A percentile compares a stretch with the other conserved stretches of the same genome.
Evolutionary conservation across 1,284 basidiomycete species (phyloP).

Genomic region (Rhodotorula sp.): DNA sequence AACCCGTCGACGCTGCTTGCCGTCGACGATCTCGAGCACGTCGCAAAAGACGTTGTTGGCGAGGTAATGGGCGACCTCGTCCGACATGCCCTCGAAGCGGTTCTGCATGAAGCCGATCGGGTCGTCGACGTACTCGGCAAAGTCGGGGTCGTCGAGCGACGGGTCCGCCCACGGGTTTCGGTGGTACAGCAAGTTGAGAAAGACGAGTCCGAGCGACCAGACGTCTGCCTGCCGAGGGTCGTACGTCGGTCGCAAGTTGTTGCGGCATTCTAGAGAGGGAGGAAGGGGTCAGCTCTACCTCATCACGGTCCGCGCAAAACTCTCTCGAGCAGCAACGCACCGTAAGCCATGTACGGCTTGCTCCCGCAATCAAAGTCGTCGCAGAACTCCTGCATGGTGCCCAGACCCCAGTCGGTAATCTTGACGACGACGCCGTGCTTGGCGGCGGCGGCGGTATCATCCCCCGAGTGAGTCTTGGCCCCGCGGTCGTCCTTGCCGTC

Average conservation of each 20-base stretch:
- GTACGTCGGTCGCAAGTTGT: conserved; percentile 91
- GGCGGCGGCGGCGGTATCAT: conserved; percentile 11
- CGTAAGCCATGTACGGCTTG: conserved; percentile 98
- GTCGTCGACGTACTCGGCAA: conserved; percentile 73
- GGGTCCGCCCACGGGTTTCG: conserved; percentile 98
- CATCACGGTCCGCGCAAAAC: no score
- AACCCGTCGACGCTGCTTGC: conserved; percentile 54
- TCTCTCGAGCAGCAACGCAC: conserved; percentile 53
- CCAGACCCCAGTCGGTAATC: conserved; percentile 94
- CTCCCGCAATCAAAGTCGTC: conserved; percentile 98
- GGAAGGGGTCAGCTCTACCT: no score
- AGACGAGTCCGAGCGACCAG: conserved; percentile 97
- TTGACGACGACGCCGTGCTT: conserved; percentile 64
- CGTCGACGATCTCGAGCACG: conserved; percentile 58
- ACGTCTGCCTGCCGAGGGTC: conserved; percentile 92
- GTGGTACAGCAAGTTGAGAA: conserved; percentile 99
- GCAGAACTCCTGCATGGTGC: conserved; percentile 80
- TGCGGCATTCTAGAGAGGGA: conserved; percentile 77
- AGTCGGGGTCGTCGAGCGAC: conserved; percentile 66
- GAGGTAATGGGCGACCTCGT: conserved; percentile 78
- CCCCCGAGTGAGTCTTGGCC: conserved; percentile 1
- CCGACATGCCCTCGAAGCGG: conserved; percentile 89
- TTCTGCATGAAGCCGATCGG: conserved; percentile 82
- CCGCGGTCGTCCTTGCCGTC: conserved; percentile 61
- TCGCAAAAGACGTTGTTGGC: conserved; percentile 83